Percentiles rank a stretch among this genome's conserved stretches.
These are phyloP conservation scores for Tolypocladium cylindrosporum DNA, from an alignment of 2,329 filamentous ascomycete species.

Conservation along the genomic window DNA sequence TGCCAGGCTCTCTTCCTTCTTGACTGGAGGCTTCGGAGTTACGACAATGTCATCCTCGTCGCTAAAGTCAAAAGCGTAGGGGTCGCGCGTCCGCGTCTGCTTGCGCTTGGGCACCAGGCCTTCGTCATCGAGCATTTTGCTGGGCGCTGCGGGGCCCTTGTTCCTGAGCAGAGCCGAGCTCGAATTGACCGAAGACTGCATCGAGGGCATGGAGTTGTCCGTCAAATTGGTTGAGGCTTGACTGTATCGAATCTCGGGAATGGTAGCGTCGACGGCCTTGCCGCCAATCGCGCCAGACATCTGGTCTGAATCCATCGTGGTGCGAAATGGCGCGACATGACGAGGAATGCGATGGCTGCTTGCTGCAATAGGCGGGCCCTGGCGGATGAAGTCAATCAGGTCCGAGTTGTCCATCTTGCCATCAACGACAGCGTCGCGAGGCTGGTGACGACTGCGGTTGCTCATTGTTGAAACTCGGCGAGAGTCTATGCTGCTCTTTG, in stretches of 20 bases:
- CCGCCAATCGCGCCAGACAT: constrained; percentile 45
- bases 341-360: constrained; percentile 66
- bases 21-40: constrained; percentile 24
- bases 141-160: constrained; percentile 19
- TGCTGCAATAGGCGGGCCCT: constrained; percentile 58
- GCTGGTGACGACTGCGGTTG: constrained; percentile 48
- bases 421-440: constrained; percentile 60
- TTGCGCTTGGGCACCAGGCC: constrained; percentile 60
- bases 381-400: constrained; percentile 89
- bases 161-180: constrained; percentile 56
- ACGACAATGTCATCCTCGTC: constrained; percentile 43
- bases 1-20: constrained; percentile 57
- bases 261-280: constrained; percentile 45
- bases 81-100: constrained; percentile 70
- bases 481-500: constrained; percentile 27
- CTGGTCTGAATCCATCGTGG: constrained; percentile 79
- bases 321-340: constrained; percentile 74
- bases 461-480: constrained; percentile 27
- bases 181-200: constrained; percentile 63
- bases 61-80: constrained; percentile 82
- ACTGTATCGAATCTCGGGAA: constrained; percentile 46
- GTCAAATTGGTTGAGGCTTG: constrained; percentile 47
- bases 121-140: constrained; percentile 36
- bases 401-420: constrained; percentile 64
- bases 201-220: constrained; percentile 44